Percentiles rank a stretch among this genome's conserved stretches.
Evolutionary conservation across 768 basidiomycete species (phyloP).

Genomic region (Kwoniella sp.): DNA sequence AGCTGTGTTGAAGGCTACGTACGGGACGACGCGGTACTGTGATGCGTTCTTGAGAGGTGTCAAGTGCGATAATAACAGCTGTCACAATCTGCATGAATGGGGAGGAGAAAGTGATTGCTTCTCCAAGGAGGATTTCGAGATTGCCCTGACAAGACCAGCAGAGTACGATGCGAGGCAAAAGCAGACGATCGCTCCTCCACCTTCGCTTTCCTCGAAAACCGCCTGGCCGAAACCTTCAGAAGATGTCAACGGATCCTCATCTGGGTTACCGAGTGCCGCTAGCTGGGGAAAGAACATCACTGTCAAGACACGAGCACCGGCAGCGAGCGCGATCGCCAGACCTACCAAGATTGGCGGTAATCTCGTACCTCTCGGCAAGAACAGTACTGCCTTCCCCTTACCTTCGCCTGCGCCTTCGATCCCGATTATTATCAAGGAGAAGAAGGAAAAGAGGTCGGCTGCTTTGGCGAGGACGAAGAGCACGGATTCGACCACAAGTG

Average conservation of each 20-base stretch:
- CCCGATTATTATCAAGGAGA: conserved; percentile 34
- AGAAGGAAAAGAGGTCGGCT: conserved; percentile 29
- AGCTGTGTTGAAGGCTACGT: conserved; percentile 87
- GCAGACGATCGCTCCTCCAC: conserved; percentile 33
- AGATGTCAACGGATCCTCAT: conserved; percentile 31
- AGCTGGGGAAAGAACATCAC: conserved; percentile 44
- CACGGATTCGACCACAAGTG: conserved; percentile 34
- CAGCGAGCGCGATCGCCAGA: conserved; percentile 23
- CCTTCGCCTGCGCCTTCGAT: conserved; percentile 43
- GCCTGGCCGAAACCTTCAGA: conserved; percentile 50
- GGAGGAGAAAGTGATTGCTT: conserved; percentile 98
- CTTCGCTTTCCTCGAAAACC: conserved; percentile 37
- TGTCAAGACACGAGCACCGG: conserved; percentile 12
- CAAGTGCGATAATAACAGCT: conserved; percentile 75
- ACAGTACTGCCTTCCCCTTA: conserved; percentile 41
- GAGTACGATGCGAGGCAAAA: conserved; percentile 51
- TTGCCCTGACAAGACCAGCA: conserved; percentile 59
- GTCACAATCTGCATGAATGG: conserved; percentile 96
- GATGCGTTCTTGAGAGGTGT: conserved; percentile 87
- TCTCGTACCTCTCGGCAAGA: conserved; percentile 42
- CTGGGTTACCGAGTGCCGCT: conserved; percentile 42
- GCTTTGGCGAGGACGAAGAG: conserved; percentile 41
- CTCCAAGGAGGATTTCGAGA: conserved; percentile 92
- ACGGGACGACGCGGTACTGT: conserved; percentile 97
- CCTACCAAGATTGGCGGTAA: conserved; percentile 33